Conservation (phyloP, 495 filamentous ascomycete genomes). For the Parachaetomium inaequale region DNA sequence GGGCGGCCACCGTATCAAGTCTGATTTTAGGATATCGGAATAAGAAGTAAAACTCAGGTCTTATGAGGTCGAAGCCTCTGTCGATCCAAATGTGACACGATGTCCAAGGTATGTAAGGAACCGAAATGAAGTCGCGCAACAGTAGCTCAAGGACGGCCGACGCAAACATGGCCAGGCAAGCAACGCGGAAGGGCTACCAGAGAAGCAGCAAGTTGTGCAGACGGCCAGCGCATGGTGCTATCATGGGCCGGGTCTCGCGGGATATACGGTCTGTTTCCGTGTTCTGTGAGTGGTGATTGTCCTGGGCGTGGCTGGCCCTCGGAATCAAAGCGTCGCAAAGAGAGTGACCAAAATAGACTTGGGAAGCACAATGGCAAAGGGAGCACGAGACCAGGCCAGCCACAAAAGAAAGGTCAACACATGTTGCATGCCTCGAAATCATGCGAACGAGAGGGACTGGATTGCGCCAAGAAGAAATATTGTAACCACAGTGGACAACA, state of each 20-base stretch:
- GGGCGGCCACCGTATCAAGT: too few species aligned
- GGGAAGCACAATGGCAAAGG: not conserved
- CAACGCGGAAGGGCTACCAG: not conserved
- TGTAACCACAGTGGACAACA: not conserved
- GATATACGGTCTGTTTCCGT: not conserved
- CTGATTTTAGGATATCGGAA: too few species aligned
- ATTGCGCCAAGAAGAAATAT: not conserved
- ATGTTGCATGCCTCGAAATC: not conserved
- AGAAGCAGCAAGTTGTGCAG: not conserved
- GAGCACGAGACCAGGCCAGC: conserved; percentile 1
- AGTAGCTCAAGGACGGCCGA: not conserved
- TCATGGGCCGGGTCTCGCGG: not conserved
- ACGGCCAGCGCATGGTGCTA: not conserved
- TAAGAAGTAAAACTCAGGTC: not conserved
- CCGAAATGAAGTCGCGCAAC: not conserved
- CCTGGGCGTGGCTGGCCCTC: not conserved
- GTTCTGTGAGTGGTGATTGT: not conserved
- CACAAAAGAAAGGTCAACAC: not conserved
- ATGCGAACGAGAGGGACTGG: not conserved
- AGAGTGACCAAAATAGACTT: not conserved
- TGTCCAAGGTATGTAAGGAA: not conserved
- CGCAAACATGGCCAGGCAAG: not conserved
- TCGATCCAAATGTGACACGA: not conserved
- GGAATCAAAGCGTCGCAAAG: not conserved
- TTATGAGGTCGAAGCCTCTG: not conserved